Conservation (phyloP, 2,329 filamentous ascomycete species). For the Curvularia sp. region DNA sequence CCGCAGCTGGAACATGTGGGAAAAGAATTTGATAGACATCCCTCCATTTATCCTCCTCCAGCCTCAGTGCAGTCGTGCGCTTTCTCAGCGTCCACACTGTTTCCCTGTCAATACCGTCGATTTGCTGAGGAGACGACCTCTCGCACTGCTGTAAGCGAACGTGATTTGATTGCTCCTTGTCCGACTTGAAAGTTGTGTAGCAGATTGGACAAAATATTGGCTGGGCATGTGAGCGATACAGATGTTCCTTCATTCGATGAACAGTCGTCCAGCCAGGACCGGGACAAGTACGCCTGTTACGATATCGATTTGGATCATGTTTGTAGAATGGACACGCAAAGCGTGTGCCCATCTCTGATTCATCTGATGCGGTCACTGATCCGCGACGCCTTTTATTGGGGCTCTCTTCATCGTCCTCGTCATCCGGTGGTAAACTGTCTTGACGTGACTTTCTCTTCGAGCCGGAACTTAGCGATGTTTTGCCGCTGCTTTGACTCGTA, state of each 20-base stretch:
- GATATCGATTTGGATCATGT: slow-evolving; percentile 49
- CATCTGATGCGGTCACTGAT: slow-evolving; percentile 34
- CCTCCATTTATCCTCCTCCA: slow-evolving; percentile 51
- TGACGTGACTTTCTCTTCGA: slow-evolving; percentile 35
- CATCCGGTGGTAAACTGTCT: slow-evolving; percentile 28
- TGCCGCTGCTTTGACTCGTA: slow-evolving; percentile 21
- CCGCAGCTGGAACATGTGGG: slow-evolving; percentile 35
- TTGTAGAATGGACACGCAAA: slow-evolving; percentile 55
- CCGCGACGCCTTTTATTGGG: slow-evolving; percentile 36
- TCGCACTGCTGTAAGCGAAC: slow-evolving; percentile 37
- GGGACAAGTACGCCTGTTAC: slow-evolving; percentile 46
- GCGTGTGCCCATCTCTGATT: slow-evolving; percentile 34
- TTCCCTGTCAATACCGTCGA: slow-evolving; percentile 51
- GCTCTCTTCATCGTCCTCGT: slow-evolving; percentile 34
- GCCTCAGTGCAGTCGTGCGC: slow-evolving; percentile 38
- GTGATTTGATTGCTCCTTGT: slow-evolving; percentile 44
- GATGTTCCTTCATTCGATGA: slow-evolving; percentile 53
- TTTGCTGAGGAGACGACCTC: slow-evolving; percentile 28
- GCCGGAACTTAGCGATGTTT: slow-evolving; percentile 23
- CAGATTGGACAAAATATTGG: slow-evolving; percentile 51
- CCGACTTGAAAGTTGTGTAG: slow-evolving; percentile 45
- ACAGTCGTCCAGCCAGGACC: slow-evolving; percentile 51
- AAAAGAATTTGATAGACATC: slow-evolving; percentile 51
- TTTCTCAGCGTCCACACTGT: slow-evolving; percentile 48
- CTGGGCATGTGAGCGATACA: slow-evolving; percentile 51